phyloP scores from a whole-genome alignment of 306 rosid genomes.

The Citrullus amarus region DNA sequence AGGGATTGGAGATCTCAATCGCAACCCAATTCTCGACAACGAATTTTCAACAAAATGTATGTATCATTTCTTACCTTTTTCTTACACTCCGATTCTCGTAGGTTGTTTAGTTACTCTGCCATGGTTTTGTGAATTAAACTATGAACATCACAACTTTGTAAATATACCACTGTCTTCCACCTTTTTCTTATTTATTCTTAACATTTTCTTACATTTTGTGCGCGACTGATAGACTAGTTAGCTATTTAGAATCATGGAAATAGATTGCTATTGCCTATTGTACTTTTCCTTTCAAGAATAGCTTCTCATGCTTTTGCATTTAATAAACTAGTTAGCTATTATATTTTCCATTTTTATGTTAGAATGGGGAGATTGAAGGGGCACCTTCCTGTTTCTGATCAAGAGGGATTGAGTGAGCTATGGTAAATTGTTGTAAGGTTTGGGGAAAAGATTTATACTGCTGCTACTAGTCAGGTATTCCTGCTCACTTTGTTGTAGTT shows the following conservation, averaged over 20 bases:
- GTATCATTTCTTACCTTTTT: background rate
- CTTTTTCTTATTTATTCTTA: background rate
- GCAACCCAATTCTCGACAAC: constrained; percentile 5
- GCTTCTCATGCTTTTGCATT: background rate
- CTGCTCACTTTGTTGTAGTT: background rate
- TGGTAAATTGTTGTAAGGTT: constrained; percentile 56
- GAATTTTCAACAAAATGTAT: constrained; percentile 11
- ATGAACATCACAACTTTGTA: background rate
- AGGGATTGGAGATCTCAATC: constrained; percentile 18
- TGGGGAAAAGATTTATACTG: constrained; percentile 60
- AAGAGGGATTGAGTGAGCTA: constrained; percentile 51
- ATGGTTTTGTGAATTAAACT: background rate
- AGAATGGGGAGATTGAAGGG: constrained; percentile 66
- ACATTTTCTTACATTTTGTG: background rate
- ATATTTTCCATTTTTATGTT: background rate
- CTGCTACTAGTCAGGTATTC: constrained; percentile 56
- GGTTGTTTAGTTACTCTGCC: background rate
- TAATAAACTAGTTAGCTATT: background rate
- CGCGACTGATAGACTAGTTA: background rate
- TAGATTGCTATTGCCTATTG: background rate
- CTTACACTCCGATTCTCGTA: background rate
- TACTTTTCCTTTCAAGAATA: background rate
- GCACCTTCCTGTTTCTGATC: constrained; percentile 50
- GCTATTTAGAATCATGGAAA: background rate
- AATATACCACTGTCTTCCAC: background rate